Evolutionary conservation across 1,284 basidiomycete genomes (phyloP), one percentile per base, ranked within the genome.

Genomic region (Exobasidium cylindrosporum): DNA sequence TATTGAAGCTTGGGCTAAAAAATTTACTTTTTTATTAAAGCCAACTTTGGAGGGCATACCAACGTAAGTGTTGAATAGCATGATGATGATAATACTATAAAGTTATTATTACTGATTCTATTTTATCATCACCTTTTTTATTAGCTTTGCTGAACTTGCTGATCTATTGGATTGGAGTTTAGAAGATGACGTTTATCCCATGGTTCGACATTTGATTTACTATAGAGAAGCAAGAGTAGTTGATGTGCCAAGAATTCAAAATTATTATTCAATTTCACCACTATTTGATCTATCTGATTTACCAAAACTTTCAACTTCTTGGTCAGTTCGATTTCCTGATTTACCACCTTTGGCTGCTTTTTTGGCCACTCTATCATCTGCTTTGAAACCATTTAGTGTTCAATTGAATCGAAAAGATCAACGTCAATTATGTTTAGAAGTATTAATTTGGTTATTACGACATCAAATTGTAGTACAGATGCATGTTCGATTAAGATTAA

Each of bases 371-470:
- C 54, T 77, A 2, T 74, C 72, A 2, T 61, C 63, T 3, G 56
- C 64, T 1, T 57, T 62, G 5, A 58, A 63, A 7, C 67, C 74
- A 3, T 66, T 72, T 32, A 60, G 58, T 23, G 52, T 69, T 1
- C 63, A 66, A 17, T 69, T 72, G 55, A 46, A 44, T 61, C 68
- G 11, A 61, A 63, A 6, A 52, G 68, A 17, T 62, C 69, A 28
- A 44, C 61, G 61, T 13, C 57, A 86, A 14, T 80, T 87, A 46
- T 95, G 90, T 76, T 85, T 89, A 60, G 87, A 90, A 45, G 89
- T 93, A 40, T 86, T 97, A n/a, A 82, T 89, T 49, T 98, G 94
- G 93, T 86, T 97, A 82, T 84, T 98, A 43, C 89, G 90, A 67
- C 86, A 88, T 55, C 90, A 91, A 69, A 84, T 97, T 62, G 83